Conservation (phyloP, 306 rosid species). For the Bauhinia variegata region DNA sequence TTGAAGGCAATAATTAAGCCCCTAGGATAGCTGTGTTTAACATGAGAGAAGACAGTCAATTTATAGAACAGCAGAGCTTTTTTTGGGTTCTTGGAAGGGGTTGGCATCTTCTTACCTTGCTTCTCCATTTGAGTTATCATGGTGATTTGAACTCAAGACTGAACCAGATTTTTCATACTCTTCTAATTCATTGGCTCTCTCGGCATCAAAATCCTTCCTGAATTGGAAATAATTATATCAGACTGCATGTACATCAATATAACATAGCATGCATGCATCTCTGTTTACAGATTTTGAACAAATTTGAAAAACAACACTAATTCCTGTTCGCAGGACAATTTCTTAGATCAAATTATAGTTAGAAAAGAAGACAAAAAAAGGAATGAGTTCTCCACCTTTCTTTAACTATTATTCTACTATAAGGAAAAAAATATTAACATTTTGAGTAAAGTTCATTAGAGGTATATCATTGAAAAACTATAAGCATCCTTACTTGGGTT, state of each 20-base stretch:
- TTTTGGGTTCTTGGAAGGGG: not conserved
- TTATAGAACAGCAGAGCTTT: not conserved
- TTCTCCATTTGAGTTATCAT: slow-evolving; percentile 50
- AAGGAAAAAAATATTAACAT: not conserved
- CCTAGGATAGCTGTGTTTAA: slow-evolving; percentile 74
- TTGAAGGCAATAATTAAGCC: slow-evolving; percentile 82
- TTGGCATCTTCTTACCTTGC: slow-evolving; percentile 48
- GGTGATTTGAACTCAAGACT: slow-evolving; percentile 37
- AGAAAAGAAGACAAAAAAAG: not conserved
- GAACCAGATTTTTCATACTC: slow-evolving; percentile 56
- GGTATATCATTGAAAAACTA: not conserved
- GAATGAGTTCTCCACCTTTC: not conserved
- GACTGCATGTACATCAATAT: not conserved
- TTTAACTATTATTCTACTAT: not conserved
- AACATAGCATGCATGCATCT: slow-evolving; percentile 2
- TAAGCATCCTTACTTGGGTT: slow-evolving; percentile 66
- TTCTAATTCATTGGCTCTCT: slow-evolving; percentile 62
- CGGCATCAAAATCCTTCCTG: slow-evolving; percentile 82
- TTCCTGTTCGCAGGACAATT: slow-evolving; percentile 14
- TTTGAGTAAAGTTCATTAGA: not conserved
- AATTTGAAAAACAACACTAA: not conserved
- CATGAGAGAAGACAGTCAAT: slow-evolving; percentile 26
- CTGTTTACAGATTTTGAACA: not conserved
- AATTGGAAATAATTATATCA: slow-evolving; percentile 32
- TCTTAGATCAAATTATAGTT: not conserved